Percentiles rank a stretch among this genome's conserved stretches.
Conservation (phyloP, 176 grass and related monocot species). For the Otatea glauca region DNA sequence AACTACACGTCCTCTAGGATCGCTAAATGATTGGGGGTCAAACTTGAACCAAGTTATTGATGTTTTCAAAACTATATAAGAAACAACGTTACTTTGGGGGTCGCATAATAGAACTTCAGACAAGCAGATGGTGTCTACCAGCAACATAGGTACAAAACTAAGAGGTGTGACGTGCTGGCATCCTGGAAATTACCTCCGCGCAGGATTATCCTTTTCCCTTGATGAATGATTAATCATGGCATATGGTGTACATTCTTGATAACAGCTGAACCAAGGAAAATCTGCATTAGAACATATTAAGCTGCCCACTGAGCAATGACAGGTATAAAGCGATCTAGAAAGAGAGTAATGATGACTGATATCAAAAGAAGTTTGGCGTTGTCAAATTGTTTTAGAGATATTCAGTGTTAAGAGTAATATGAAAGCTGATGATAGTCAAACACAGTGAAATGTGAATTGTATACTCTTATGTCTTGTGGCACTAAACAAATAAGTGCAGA, state of each 20-base stretch:
- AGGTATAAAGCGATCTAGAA: background rate
- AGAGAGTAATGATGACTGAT: background rate
- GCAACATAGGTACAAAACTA: constrained; percentile 14
- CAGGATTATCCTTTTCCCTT: constrained; percentile 8
- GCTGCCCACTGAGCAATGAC: constrained; percentile 1
- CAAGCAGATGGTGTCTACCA: background rate
- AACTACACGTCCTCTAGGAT: background rate
- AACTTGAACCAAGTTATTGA: background rate
- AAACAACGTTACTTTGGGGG: background rate
- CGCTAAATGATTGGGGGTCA: background rate
- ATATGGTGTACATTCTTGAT: background rate
- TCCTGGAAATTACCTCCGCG: background rate
- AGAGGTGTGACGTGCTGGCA: background rate
- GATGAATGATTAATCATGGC: constrained; percentile 19
- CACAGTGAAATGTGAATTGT: background rate
- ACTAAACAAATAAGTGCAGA: background rate
- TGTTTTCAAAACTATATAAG: constrained; percentile 20
- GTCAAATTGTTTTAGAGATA: background rate
- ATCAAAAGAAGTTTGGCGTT: background rate
- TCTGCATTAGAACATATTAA: constrained; percentile 15
- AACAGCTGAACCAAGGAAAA: constrained; percentile 4
- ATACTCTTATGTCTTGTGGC: background rate
- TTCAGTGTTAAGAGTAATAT: background rate
- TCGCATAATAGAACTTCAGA: constrained; percentile 20
- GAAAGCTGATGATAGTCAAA: background rate